Base-by-base conservation (phyloP, 2,329 filamentous ascomycete genomes). In the Lachnellula cervina region DNA sequence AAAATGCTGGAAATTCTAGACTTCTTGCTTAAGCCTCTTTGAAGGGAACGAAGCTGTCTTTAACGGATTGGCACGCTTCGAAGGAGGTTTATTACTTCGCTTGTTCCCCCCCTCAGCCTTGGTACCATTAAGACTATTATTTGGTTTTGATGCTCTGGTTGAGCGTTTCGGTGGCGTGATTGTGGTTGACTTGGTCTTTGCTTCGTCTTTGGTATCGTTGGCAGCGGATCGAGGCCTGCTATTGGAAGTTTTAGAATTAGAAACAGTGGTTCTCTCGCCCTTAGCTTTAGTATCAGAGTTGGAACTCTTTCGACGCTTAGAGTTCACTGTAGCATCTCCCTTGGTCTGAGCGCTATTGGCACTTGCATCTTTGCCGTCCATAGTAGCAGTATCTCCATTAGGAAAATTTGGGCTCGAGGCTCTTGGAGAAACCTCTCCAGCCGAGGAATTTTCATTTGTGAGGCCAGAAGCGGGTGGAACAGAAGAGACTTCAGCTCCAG, bases 1-100 rank as follows among this genome's bases (percentile, higher is more conserved):
- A 21, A 23, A 40, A 54, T 49, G 38, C 47, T 19, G 2, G 7
- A 11, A 11, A 21, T 19, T 44, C 25, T 43, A 51, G 21, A 32
- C 17, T 16, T 35, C 19, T 51, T 51, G 37, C 49, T 51, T 51
- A 11, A 43, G 5, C 38, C 28, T 51, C 38, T 51, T 51, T 23
- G 21, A 17, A 9, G 37, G 38, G 13, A 16, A 19, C 37, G 49
- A 43, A 32, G 21, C 21, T 21, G 42, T 25, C 21, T 44, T 51
- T 6, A 28, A 32, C 7, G 49, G n/a, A n/a, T 28, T 51, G 23
- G 37, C 23, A 44, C 40, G 49, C 49, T 51, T 51, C 23, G 38
- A 32, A 19, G 38, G 44, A n/a, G 25, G 28, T 2, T 5, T 16
- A 25, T 21, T 13, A 5, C 17, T 40, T 17, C 14, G 34, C 35